Conservation (phyloP, 1,284 basidiomycete genomes). For the Austropuccinia psidii region DNA sequence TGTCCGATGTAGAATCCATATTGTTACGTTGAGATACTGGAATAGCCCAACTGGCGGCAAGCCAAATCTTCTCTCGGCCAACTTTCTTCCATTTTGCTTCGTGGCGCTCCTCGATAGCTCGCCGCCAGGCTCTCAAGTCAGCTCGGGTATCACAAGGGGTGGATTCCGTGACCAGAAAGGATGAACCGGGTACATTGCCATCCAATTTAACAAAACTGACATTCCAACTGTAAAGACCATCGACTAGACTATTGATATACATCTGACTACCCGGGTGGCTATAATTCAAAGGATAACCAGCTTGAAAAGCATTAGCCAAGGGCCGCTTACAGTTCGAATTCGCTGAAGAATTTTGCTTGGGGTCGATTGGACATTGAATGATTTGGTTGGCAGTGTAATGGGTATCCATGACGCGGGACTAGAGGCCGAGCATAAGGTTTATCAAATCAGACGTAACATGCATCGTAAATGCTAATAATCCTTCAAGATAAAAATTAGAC, state of each 20-base stretch:
- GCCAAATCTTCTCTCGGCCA: constrained; percentile 30
- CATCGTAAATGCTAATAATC: not conserved
- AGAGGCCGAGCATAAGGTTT: not conserved
- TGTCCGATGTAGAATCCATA: constrained; percentile 13
- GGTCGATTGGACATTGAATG: constrained; percentile 23
- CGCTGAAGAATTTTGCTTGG: not conserved
- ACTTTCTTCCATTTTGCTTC: constrained; percentile 21
- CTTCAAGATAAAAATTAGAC: not conserved
- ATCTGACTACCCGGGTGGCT: constrained; percentile 33
- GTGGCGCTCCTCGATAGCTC: constrained; percentile 19
- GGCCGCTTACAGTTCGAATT: constrained; percentile 17
- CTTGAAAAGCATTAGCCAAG: constrained; percentile 24
- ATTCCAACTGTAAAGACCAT: constrained; percentile 31
- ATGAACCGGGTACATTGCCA: constrained; percentile 33
- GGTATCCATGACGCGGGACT: constrained; percentile 15
- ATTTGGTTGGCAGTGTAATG: constrained; percentile 34
- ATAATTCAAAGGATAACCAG: constrained; percentile 30
- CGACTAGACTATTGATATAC: constrained; percentile 30
- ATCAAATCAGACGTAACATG: not conserved
- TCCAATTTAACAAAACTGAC: constrained; percentile 36
- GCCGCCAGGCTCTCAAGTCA: constrained; percentile 24
- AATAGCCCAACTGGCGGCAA: constrained; percentile 30
- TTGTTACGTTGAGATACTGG: not conserved
- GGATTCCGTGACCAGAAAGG: not conserved
- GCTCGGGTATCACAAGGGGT: constrained; percentile 19